phyloP scores from a whole-genome alignment of 805 yeast genomes.

The Nakazawaea populi region DNA sequence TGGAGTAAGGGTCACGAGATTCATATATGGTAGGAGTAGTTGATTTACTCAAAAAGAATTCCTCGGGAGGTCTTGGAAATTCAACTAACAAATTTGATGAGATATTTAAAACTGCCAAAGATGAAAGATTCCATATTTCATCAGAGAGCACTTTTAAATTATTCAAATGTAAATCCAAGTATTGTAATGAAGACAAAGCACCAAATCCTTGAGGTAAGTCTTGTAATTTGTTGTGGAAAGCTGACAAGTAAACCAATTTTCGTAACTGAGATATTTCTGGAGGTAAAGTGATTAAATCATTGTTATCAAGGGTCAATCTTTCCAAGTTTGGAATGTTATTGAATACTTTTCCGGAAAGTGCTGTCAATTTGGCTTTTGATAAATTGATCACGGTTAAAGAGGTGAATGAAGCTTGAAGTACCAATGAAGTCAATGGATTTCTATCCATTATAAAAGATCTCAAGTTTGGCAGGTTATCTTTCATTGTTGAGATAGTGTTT shows the following conservation, averaged over 20 bases:
- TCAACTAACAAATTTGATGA: constrained; percentile 65
- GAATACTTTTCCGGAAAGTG: constrained; percentile 62
- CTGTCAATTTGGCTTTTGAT: constrained; percentile 75
- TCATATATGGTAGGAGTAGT: constrained; percentile 2
- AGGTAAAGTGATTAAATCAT: constrained; percentile 76
- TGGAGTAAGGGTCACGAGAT: constrained; percentile 9
- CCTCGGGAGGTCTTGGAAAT: constrained; percentile 49
- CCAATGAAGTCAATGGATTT: constrained; percentile 76
- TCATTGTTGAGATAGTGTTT: constrained; percentile 67
- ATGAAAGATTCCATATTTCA: constrained; percentile 58
- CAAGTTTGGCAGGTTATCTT: constrained; percentile 54
- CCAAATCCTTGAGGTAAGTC: constrained; percentile 64
- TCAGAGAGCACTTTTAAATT: constrained; percentile 66
- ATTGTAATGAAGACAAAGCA: constrained; percentile 48
- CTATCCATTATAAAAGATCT: constrained; percentile 69
- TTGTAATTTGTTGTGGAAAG: constrained; percentile 69
- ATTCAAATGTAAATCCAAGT: constrained; percentile 78
- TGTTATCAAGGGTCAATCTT: constrained; percentile 69
- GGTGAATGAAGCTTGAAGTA: constrained; percentile 45
- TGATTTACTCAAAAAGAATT: constrained; percentile 10
- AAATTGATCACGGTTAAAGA: constrained; percentile 68
- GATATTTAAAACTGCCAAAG: constrained; percentile 55
- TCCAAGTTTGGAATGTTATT: constrained; percentile 60
- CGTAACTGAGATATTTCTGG: constrained; percentile 54
- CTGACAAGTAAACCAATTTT: constrained; percentile 60